Conservation (phyloP, 2,329 filamentous ascomycete species). For the Arthrobotrys entomopaga region DNA sequence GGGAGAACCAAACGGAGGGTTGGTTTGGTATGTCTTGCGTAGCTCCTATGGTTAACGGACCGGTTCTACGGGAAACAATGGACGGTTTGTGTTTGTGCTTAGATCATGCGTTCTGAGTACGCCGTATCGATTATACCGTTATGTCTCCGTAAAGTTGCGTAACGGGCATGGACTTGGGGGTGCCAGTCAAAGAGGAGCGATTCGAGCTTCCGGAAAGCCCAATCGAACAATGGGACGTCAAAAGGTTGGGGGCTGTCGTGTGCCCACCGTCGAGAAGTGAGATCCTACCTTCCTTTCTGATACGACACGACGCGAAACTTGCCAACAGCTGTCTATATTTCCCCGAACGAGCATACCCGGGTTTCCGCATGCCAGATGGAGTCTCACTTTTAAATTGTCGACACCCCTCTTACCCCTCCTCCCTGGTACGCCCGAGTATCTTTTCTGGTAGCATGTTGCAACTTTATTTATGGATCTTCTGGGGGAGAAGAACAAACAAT, state of each 20-base stretch:
- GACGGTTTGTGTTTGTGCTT: not conserved
- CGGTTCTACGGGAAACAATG: too few relatives aligned
- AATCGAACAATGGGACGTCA: not conserved
- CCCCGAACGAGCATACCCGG: conserved; percentile 4
- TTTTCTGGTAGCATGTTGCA: not conserved
- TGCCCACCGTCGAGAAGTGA: conserved; percentile 4
- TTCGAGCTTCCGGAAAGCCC: conserved; percentile 14
- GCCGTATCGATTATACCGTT: conserved; percentile 3
- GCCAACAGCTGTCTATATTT: conserved; percentile 11
- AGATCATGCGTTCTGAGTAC: not conserved
- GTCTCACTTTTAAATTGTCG: conserved; percentile 9
- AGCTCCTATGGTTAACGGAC: not conserved
- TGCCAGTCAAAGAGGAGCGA: not conserved
- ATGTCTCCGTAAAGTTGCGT: conserved; percentile 15
- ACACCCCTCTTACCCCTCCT: not conserved
- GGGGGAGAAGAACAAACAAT: conserved; percentile 8
- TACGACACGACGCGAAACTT: conserved; percentile 44
- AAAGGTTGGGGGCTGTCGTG: conserved; percentile 17
- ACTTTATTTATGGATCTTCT: conserved; percentile 16
- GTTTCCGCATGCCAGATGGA: conserved; percentile 6
- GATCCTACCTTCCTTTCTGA: conserved; percentile 36
- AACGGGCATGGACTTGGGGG: conserved; percentile 2
- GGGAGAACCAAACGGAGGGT: too few relatives aligned
- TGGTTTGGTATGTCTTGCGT: not conserved
- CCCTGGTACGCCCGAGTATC: conserved; percentile 9